phyloP scores from a whole-genome alignment of 106 monocot genomes.

The Ottelia alismoides region DNA sequence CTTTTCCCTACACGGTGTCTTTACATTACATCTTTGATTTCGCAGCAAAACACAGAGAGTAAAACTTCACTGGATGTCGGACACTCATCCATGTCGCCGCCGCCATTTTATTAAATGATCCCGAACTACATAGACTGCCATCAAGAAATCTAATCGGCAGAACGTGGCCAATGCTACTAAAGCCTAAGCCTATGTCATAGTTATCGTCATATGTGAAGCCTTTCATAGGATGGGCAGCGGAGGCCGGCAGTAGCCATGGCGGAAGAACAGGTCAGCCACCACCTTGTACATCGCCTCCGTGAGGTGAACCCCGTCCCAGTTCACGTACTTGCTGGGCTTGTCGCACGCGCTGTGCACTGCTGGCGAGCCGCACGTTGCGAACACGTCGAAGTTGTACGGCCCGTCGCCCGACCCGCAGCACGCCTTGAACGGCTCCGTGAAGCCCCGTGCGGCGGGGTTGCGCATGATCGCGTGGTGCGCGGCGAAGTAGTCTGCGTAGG shows the following conservation, averaged over 20 bases:
- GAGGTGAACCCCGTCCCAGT: slow-evolving; percentile 94
- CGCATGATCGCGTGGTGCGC: slow-evolving; percentile 52
- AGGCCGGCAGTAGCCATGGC: slow-evolving; percentile 34
- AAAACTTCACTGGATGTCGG: too few species aligned
- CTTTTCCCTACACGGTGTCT: too few species aligned
- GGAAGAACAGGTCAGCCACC: slow-evolving; percentile 66
- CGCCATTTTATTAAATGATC: too few species aligned
- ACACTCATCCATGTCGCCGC: too few species aligned
- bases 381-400: slow-evolving; percentile 56
- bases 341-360: slow-evolving; percentile 33
- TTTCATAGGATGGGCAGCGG: too few species aligned
- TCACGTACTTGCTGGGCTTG: slow-evolving; percentile 48
- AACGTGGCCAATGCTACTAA: too few species aligned
- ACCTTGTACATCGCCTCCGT: slow-evolving; percentile 77
- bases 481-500: slow-evolving; percentile 66
- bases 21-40: too few species aligned
- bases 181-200: too few species aligned
- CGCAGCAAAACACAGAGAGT: too few species aligned
- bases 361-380: slow-evolving; percentile 68
- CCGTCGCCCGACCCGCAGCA: slow-evolving; percentile 83
- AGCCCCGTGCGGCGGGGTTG: slow-evolving; percentile 37
- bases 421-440: slow-evolving; percentile 48
- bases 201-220: too few species aligned
- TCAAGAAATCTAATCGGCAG: too few species aligned
- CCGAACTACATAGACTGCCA: too few species aligned